Conservation (phyloP, 1,284 basidiomycete genomes). For the Salmacisia buchloeana region DNA sequence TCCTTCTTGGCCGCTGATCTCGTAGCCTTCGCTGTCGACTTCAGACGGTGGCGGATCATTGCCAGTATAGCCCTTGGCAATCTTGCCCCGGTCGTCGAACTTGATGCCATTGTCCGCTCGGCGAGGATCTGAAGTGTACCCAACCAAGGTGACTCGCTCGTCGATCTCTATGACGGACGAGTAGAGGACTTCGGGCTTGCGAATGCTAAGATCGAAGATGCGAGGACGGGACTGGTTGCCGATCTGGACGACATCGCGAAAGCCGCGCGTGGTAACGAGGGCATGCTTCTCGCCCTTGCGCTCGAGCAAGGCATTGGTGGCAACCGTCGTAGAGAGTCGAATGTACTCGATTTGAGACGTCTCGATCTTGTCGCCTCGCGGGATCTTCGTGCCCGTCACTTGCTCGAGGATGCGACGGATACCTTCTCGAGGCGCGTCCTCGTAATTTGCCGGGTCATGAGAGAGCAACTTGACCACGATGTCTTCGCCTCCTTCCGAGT, state of each 20-base stretch:
- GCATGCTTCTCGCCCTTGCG: slow-evolving; percentile 88
- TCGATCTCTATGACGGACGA: slow-evolving; percentile 77
- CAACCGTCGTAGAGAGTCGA: slow-evolving; percentile 86
- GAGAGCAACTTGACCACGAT: slow-evolving; percentile 53
- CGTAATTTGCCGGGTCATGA: slow-evolving; percentile 66
- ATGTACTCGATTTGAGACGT: slow-evolving; percentile 86
- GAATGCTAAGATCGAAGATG: slow-evolving; percentile 55
- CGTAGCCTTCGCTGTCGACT: slow-evolving; percentile 70
- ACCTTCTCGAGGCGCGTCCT: slow-evolving; percentile 89
- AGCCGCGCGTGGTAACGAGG: slow-evolving; percentile 83
- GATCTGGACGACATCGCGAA: slow-evolving; percentile 82
- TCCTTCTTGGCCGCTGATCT: slow-evolving; percentile 61
- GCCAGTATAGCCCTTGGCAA: slow-evolving; percentile 29
- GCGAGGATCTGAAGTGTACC: slow-evolving; percentile 82
- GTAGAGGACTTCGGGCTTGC: slow-evolving; percentile 71
- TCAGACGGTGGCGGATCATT: slow-evolving; percentile 57
- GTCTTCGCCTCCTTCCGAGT: slow-evolving; percentile 26
- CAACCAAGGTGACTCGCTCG: slow-evolving; percentile 87
- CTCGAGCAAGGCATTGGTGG: slow-evolving; percentile 91
- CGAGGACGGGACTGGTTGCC: slow-evolving; percentile 86
- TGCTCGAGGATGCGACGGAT: slow-evolving; percentile 82
- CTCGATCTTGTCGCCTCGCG: slow-evolving; percentile 64
- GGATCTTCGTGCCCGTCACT: slow-evolving; percentile 64
- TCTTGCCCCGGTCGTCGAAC: slow-evolving; percentile 65
- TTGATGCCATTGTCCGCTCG: slow-evolving; percentile 68